Conservation (phyloP, 306 rosid genomes). For the Begonia fuchsioides region DNA sequence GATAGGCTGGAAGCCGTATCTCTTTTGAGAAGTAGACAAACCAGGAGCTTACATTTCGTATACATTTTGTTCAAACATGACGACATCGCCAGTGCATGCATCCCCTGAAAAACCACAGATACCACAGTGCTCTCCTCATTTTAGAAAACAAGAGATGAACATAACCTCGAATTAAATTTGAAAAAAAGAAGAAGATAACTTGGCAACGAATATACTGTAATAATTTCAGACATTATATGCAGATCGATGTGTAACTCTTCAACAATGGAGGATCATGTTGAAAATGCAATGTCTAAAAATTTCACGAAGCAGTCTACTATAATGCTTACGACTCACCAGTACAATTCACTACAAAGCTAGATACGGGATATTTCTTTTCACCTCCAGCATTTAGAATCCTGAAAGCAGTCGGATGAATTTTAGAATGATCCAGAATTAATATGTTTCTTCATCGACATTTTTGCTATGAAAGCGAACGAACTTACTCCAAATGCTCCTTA, state of each 20-base stretch:
- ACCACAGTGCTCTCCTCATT: background rate
- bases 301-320: too few relatives aligned
- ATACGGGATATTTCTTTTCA: slow-evolving; percentile 51
- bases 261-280: background rate
- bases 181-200: too few relatives aligned
- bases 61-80: slow-evolving; percentile 81
- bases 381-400: slow-evolving; percentile 72
- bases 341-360: slow-evolving; percentile 61
- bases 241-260: background rate
- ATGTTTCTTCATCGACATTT: slow-evolving; percentile 1
- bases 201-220: too few relatives aligned
- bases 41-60: slow-evolving; percentile 54
- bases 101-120: slow-evolving; percentile 48
- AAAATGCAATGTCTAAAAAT: background rate
- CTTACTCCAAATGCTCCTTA: slow-evolving; percentile 61
- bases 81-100: slow-evolving; percentile 86
- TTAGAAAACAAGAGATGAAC: too few relatives aligned
- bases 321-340: slow-evolving; percentile 33
- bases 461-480: slow-evolving; percentile 3
- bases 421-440: slow-evolving; percentile 6
- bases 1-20: too few relatives aligned
- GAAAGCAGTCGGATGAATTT: slow-evolving; percentile 14
- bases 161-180: too few relatives aligned
- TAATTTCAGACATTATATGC: too few relatives aligned
- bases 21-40: background rate